Evolutionary conservation across 331 rosid species (phyloP).

Genomic region (Ulmus americana): DNA sequence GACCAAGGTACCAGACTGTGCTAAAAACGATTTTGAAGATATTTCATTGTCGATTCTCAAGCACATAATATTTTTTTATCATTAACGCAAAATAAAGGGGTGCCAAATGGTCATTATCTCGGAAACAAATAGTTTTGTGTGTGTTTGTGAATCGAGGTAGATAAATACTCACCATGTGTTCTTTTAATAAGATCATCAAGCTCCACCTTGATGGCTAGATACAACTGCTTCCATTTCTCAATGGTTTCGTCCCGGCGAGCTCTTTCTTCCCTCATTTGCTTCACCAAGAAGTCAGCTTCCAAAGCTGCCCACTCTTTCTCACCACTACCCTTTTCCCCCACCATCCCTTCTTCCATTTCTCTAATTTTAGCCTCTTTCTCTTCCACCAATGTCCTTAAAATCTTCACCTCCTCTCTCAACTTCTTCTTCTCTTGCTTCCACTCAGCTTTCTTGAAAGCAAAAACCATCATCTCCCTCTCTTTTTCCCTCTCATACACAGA

Average conservation of each 20-base stretch:
- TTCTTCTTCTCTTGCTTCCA: conserved; percentile 75
- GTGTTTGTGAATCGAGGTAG: neutral
- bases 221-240: conserved; percentile 93
- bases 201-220: conserved; percentile 79
- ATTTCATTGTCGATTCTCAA: no score
- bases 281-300: conserved; percentile 46
- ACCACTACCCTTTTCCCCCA: neutral
- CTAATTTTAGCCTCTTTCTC: conserved; percentile 56
- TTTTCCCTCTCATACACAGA: conserved; percentile 51
- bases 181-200: conserved; percentile 92
- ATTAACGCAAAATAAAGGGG: neutral
- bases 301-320: conserved; percentile 44
- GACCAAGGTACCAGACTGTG: no score
- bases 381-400: conserved; percentile 46
- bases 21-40: no score
- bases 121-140: neutral
- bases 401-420: conserved; percentile 57
- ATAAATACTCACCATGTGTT: conserved; percentile 45
- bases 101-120: neutral
- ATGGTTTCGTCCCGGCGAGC: conserved; percentile 74
- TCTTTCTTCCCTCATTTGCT: conserved; percentile 71
- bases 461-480: conserved; percentile 57
- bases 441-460: conserved; percentile 66
- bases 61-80: no score
- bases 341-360: conserved; percentile 31